Conservation (phyloP, 2,329 filamentous ascomycete genomes). For the Blastomyces silverae region DNA sequence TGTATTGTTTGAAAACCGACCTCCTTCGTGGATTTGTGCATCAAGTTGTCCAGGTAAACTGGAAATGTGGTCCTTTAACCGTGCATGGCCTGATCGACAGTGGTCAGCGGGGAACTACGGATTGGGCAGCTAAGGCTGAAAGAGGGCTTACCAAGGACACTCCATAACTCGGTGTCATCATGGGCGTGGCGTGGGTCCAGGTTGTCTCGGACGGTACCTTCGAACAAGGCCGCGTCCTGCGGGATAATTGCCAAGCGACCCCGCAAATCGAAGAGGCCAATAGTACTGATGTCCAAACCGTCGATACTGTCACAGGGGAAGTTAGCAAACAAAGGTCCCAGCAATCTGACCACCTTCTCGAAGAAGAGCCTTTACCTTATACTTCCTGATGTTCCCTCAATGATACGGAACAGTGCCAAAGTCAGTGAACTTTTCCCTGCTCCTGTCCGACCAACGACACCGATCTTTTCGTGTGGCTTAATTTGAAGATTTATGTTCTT, state of each 20-base stretch:
- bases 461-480: conserved; percentile 95
- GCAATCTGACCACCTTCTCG: neutral
- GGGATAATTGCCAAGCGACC: conserved; percentile 92
- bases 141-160: conserved; percentile 67
- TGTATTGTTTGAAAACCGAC: conserved; percentile 48
- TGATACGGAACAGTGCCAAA: conserved; percentile 87
- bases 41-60: conserved; percentile 86
- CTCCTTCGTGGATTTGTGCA: conserved; percentile 86
- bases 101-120: conserved; percentile 31
- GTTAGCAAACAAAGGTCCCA: conserved; percentile 14
- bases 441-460: conserved; percentile 90
- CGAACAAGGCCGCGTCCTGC: conserved; percentile 93
- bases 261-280: conserved; percentile 82
- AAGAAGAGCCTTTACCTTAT: conserved; percentile 47
- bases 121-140: conserved; percentile 5
- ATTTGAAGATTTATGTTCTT: conserved; percentile 90
- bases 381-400: conserved; percentile 73
- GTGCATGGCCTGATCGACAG: conserved; percentile 66
- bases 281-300: conserved; percentile 76
- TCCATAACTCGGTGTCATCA: conserved; percentile 96
- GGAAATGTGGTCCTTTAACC: conserved; percentile 81
- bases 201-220: conserved; percentile 89
- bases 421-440: conserved; percentile 95
- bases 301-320: conserved; percentile 60
- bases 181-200: conserved; percentile 90